These are phyloP conservation scores for Phaeosphaeria sp. DNA, from an alignment of 2,329 filamentous ascomycete genomes.

Conservation along the genomic window DNA sequence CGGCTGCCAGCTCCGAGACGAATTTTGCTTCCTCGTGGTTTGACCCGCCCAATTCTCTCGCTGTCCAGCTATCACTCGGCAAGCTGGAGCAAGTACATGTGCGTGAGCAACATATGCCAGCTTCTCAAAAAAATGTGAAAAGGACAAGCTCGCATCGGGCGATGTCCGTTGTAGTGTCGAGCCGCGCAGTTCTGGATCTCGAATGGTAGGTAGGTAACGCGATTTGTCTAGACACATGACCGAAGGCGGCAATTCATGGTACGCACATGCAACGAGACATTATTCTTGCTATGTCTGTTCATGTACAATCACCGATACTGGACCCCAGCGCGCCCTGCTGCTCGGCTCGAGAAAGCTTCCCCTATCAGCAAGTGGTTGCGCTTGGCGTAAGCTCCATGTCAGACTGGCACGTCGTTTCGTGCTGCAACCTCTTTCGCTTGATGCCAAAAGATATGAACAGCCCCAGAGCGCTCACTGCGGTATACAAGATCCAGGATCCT, in stretches of 20 bases:
- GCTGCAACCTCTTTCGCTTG: constrained; percentile 35
- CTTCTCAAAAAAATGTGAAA: neutral
- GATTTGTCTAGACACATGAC: too few species aligned
- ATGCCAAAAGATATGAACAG: constrained; percentile 44
- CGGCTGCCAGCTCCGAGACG: neutral
- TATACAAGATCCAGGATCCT: constrained; percentile 61
- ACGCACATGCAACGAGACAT: neutral
- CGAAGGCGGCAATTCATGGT: neutral
- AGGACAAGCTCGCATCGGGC: neutral
- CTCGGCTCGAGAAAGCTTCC: neutral
- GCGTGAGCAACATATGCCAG: neutral
- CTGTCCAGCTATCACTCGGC: too few species aligned
- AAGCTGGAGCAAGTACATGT: neutral
- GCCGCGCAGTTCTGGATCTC: neutral
- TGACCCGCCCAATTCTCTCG: neutral
- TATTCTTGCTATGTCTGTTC: neutral
- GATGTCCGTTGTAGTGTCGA: too few species aligned
- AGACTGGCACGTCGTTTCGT: neutral
- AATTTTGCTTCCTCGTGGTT: neutral
- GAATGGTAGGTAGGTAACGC: neutral
- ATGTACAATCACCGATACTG: neutral
- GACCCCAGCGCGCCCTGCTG: neutral
- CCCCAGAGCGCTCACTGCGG: constrained; percentile 48
- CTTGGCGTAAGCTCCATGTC: neutral
- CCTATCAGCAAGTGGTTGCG: neutral